Evolutionary conservation across 257 asterid genomes (phyloP).

Genomic region (Coffea canephora): DNA sequence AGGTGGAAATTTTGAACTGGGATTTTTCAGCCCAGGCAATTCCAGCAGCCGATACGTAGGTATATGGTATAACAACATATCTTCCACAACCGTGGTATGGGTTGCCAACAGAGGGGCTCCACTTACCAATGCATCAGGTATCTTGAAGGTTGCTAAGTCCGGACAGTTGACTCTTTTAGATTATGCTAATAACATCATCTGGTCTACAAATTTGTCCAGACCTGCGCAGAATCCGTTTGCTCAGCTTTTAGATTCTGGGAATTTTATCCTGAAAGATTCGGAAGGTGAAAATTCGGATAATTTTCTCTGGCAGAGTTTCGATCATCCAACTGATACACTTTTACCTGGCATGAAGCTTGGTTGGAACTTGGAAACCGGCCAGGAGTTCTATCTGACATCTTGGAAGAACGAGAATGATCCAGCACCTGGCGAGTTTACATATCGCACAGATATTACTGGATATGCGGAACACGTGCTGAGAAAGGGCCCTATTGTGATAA

Average conservation of each 20-base stretch:
- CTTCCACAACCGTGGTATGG: constrained; percentile 33
- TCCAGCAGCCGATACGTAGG: constrained; percentile 36
- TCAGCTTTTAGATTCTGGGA: constrained; percentile 38
- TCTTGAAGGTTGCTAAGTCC: constrained; percentile 14
- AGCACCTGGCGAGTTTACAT: constrained; percentile 20
- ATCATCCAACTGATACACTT: constrained; percentile 37
- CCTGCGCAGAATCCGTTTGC: constrained; percentile 23
- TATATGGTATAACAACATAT: constrained; percentile 33
- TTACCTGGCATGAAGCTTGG: constrained; percentile 21
- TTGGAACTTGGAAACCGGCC: constrained; percentile 18
- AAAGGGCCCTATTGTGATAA: too few relatives aligned
- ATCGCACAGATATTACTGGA: too few relatives aligned
- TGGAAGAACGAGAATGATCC: constrained; percentile 40
- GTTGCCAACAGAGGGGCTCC: constrained; percentile 34
- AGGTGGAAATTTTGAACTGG: constrained; percentile 10
- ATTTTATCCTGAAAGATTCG: constrained; percentile 38
- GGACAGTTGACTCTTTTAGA: constrained; percentile 30
- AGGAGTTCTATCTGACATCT: constrained; percentile 29
- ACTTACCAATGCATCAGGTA: constrained; percentile 9
- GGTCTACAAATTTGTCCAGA: constrained; percentile 41
- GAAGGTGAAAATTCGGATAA: constrained; percentile 16
- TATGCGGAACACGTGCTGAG: too few relatives aligned
- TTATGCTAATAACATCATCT: constrained; percentile 15
- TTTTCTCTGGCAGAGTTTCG: constrained; percentile 49
- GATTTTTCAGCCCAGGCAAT: constrained; percentile 40